Base-by-base conservation (phyloP, 2,329 filamentous ascomycete genomes). In the Periconia digitata region DNA sequence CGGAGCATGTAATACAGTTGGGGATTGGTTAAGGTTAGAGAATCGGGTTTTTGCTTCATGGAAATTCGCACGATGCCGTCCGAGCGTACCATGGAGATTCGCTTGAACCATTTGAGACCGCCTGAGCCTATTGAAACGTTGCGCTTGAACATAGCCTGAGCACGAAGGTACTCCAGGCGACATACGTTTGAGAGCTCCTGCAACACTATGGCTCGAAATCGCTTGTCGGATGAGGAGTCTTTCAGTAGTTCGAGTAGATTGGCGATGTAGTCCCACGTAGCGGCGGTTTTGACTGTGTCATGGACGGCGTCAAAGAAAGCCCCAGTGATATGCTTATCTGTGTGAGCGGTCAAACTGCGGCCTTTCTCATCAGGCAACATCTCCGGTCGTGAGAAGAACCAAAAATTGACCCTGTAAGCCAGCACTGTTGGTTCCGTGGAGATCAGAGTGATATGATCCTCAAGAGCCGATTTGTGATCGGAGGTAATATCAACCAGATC, bases 111-210 rank as follows among this genome's bases (percentile, higher is more conserved):
- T 40, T 74, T 75, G 1, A 40, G 38, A 23, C 53, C 50, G 4
- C 72, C 75, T 0, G 54, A 63, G 0, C 48, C 49, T 0, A 63
- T 66, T 34, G 76, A 67, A 1, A 79, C 54, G 1, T 72, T 58
- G 6, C 76, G 75, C 49, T 72, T 77, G 40, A 80, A 70, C 0
- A 66, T 20, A 12, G 58, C 52, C 34, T 77, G 74, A 0, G 64
- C 56, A 1, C 74, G 72, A 1, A 36, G 43, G 40, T 73, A 79
- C 42, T 79, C 76, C 0, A 76, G 47, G n/a, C 78, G 63, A 18
- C 71, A 75, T 78, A 79, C 21, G 72, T 51, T 51, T 23, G 53
- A 67, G 0, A 79, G 50, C 41, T 81, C 77, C 49, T 80, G 76
- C 2, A 77, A 13, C 7, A 27, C 24, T 7, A 27, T 27, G 24